Evolutionary conservation across 106 monocot genomes (phyloP), one percentile per base, ranked within the genome.

Genomic region (Platanthera guangdongensis): DNA sequence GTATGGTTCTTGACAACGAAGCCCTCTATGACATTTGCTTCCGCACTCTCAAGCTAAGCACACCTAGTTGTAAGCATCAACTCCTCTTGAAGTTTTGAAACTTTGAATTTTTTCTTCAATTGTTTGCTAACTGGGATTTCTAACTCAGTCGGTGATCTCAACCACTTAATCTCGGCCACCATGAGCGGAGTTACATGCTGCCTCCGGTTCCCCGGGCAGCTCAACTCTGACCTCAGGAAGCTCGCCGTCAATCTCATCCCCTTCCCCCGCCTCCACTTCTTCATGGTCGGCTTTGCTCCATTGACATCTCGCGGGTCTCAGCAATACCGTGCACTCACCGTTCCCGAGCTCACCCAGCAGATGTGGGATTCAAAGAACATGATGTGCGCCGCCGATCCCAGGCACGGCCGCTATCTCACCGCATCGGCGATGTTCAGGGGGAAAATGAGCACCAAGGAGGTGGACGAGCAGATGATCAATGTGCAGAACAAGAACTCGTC

Each of bases 401-500:
- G 86, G 9, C 86, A 86, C 6, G 86, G 86, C 14, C 72, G 86
- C 15, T 86, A 86, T 59, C 82, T 86, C 5, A 86, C 82, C 11
- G 86, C 86, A 0, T 86, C 86, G 9, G 82, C 82, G 32, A 81
- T 86, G 83, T 86, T 86, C 83, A 64, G 83, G 14, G 86, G 86
- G 21, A 86, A 83, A 74, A 83, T 86, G 87, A 87, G 87, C 87
- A 84, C 87, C 6, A 87, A 87, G 51, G 84, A 87, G 50, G 87
- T 87, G 32, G 87, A 87, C 6, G 87, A 87, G 74, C 87, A 87
- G 75, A 87, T 87, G 87, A 74, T 87, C 46, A 87, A 87, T 16
- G 87, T 87, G 57, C 86, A 87, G 83, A 87, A 87, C 80, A 87
- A 87, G 69, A 87, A 83, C 75, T 87, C 86, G 0, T 87, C 86